A percentile compares a stretch with the other conserved stretches of the same genome.
Conservation (phyloP, 345 rosid species). For the Arabidopsis arenosa region DNA sequence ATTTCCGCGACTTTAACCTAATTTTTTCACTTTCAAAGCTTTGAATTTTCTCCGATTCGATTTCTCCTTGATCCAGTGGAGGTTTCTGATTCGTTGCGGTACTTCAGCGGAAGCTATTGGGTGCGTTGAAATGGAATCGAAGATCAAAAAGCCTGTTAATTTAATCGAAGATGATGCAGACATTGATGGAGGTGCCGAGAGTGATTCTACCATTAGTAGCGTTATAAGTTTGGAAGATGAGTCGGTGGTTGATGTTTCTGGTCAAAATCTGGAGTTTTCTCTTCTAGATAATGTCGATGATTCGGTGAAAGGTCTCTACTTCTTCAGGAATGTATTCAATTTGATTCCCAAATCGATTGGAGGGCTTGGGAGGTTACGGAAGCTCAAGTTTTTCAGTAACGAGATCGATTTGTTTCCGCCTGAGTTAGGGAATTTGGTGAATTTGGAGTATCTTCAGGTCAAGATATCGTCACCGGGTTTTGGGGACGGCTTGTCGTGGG, state of each 20-base stretch:
- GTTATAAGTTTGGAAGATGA: slow-evolving; percentile 53
- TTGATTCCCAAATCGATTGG: slow-evolving; percentile 81
- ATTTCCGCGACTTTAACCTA: slow-evolving; percentile 9
- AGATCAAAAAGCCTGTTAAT: background rate
- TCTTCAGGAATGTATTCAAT: slow-evolving; percentile 76
- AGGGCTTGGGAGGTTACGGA: slow-evolving; percentile 56
- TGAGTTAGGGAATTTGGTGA: slow-evolving; percentile 70
- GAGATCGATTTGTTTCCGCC: slow-evolving; percentile 74
- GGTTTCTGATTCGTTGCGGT: slow-evolving; percentile 39
- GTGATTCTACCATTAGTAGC: slow-evolving; percentile 26
- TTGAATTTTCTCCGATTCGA: background rate
- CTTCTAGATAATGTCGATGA: slow-evolving; percentile 49
- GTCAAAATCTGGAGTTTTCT: slow-evolving; percentile 70
- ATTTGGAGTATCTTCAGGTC: slow-evolving; percentile 85
- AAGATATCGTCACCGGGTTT: slow-evolving; percentile 71
- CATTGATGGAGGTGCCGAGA: slow-evolving; percentile 15
- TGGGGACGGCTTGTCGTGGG: slow-evolving; percentile 61
- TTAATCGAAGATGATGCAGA: slow-evolving; percentile 14
- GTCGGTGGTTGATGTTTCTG: slow-evolving; percentile 72
- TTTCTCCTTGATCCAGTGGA: slow-evolving; percentile 45
- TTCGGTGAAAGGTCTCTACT: slow-evolving; percentile 63
- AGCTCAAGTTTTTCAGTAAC: slow-evolving; percentile 84
- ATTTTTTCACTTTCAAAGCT: background rate
- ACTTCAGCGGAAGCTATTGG: slow-evolving; percentile 29
- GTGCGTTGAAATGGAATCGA: slow-evolving; percentile 27